A percentile compares a stretch with the other conserved stretches of the same genome.
Conservation (phyloP, 371 early-diverging fungal genomes). For the Lichtheimia hyalospora region DNA sequence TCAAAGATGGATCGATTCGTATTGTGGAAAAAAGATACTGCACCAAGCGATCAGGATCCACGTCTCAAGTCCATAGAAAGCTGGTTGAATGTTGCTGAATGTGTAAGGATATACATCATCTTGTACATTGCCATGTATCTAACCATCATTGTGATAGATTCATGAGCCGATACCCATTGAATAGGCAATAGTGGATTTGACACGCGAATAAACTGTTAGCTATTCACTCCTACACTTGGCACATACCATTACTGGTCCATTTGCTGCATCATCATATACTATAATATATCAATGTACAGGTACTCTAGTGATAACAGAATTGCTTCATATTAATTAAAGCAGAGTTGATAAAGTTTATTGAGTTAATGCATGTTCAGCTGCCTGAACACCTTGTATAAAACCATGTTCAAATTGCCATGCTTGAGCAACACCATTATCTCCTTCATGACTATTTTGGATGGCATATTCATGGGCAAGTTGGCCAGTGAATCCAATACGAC, state of each 20-base stretch:
- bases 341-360: no score
- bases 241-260: no score
- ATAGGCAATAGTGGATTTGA: no score
- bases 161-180: slow-evolving; percentile 13
- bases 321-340: no score
- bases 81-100: slow-evolving; percentile 16
- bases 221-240: no score
- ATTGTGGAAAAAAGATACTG: slow-evolving; percentile 21
- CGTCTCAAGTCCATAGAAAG: slow-evolving; percentile 9
- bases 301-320: no score
- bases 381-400: slow-evolving; percentile 17
- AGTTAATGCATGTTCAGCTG: slow-evolving; percentile 9
- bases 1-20: slow-evolving; percentile 1
- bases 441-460: slow-evolving; percentile 3
- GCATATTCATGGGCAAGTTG: slow-evolving; percentile 26
- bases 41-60: slow-evolving; percentile 16
- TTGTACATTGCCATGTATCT: neutral
- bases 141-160: neutral
- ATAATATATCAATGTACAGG: no score
- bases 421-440: slow-evolving; percentile 7
- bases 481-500: slow-evolving; percentile 20
- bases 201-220: no score
- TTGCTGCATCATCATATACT: no score
- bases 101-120: slow-evolving; percentile 5
- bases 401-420: slow-evolving; percentile 33